Conservation (phyloP, 2,329 filamentous ascomycete genomes). For the Diplodia mutila region DNA sequence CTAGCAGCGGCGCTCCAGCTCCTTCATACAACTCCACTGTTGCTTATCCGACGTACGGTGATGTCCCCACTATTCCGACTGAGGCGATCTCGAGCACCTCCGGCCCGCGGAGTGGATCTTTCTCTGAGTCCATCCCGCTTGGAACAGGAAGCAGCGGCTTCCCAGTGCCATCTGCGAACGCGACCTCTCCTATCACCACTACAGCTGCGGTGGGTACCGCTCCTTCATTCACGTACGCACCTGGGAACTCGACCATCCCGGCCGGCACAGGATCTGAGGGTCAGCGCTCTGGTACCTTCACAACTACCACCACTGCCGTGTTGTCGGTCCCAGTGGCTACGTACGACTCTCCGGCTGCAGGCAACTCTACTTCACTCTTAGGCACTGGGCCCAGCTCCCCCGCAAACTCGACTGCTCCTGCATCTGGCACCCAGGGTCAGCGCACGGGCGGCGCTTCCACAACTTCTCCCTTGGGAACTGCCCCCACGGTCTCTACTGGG, state of each 20-base stretch:
- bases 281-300: not conserved
- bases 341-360: too few species aligned
- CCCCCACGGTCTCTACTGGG: not conserved
- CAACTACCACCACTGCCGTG: not conserved
- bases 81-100: conserved; percentile 2
- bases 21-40: not conserved
- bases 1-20: not conserved
- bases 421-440: not conserved
- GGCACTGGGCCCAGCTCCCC: not conserved
- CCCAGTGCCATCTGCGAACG: conserved; percentile 3
- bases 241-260: conserved; percentile 9
- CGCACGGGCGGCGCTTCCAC: not conserved
- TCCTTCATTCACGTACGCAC: not conserved
- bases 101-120: not conserved
- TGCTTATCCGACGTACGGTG: not conserved
- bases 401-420: not conserved
- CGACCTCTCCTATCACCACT: conserved; percentile 2
- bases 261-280: not conserved
- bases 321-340: too few species aligned
- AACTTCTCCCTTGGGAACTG: not conserved
- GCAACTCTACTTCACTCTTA: not conserved
- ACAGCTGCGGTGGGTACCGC: not conserved
- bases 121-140: not conserved
- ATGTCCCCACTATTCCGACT: not conserved
- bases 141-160: conserved; percentile 7